Evolutionary conservation across 1,284 basidiomycete species (phyloP).

Genomic region (Somion occarium): DNA sequence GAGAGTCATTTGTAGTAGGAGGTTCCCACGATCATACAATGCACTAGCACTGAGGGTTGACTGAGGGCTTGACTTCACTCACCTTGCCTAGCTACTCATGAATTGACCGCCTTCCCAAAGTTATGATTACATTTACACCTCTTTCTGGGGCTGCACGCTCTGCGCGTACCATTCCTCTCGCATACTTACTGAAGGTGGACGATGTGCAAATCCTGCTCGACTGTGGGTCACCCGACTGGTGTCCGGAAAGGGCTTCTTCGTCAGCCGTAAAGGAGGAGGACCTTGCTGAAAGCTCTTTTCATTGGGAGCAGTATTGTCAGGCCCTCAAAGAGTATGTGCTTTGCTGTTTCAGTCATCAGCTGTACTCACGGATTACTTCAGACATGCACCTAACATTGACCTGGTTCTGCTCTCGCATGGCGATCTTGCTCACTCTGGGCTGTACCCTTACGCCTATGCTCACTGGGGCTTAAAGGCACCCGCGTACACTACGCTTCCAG

Average conservation of each 20-base stretch:
- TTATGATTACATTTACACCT: slow-evolving; percentile 92
- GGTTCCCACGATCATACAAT: no score
- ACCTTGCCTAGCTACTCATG: no score
- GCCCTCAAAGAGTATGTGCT: slow-evolving; percentile 61
- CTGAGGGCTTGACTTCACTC: no score
- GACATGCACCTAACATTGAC: slow-evolving; percentile 72
- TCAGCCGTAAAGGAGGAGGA: slow-evolving; percentile 29
- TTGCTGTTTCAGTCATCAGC: slow-evolving; percentile 1
- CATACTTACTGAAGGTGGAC: slow-evolving; percentile 92
- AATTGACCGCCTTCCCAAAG: no score
- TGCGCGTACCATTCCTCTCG: slow-evolving; percentile 59
- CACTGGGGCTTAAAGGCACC: slow-evolving; percentile 88
- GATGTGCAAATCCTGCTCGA: slow-evolving; percentile 92
- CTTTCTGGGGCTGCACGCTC: slow-evolving; percentile 79
- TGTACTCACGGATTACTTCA: slow-evolving; percentile 24
- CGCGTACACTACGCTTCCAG: slow-evolving; percentile 94
- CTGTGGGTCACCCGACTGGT: slow-evolving; percentile 90
- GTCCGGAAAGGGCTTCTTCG: slow-evolving; percentile 44
- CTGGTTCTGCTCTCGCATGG: slow-evolving; percentile 93
- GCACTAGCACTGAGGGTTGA: no score
- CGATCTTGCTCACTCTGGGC: slow-evolving; percentile 81
- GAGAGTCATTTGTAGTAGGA: no score
- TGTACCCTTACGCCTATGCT: slow-evolving; percentile 89
- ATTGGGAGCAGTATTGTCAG: slow-evolving; percentile 62
- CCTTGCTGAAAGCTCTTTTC: slow-evolving; percentile 30